Evolutionary conservation across 805 yeast species (phyloP).

Genomic region (Candida pini): DNA sequence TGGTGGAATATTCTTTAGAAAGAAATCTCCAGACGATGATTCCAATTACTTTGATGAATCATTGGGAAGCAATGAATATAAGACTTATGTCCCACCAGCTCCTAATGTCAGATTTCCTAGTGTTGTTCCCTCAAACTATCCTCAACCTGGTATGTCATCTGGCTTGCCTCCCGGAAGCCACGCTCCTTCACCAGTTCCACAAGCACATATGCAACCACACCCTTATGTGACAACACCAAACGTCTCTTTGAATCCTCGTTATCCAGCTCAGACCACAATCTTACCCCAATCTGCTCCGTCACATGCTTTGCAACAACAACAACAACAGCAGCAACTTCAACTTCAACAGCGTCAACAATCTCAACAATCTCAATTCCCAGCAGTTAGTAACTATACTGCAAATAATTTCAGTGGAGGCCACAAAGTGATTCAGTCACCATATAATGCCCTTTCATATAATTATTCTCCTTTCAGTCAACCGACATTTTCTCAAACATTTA

Average conservation of each 20-base stretch:
- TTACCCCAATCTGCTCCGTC: conserved; percentile 5
- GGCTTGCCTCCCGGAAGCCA: too few relatives aligned
- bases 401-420: conserved; percentile 17
- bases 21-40: conserved; percentile 74
- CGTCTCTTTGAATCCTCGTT: conserved; percentile 1
- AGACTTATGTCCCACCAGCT: conserved; percentile 28
- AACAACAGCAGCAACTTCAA: conserved; percentile 1
- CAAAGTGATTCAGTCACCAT: conserved; percentile 28
- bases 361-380: conserved; percentile 5
- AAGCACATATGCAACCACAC: conserved; percentile 9
- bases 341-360: neutral
- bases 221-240: conserved; percentile 3
- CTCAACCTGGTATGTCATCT: conserved; percentile 12
- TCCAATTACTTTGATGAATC: conserved; percentile 47
- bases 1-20: conserved; percentile 83
- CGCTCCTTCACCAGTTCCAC: neutral
- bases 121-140: conserved; percentile 9
- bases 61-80: conserved; percentile 21
- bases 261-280: conserved; percentile 3
- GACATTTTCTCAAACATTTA: conserved; percentile 29
- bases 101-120: conserved; percentile 22
- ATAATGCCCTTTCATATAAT: conserved; percentile 24
- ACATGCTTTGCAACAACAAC: conserved; percentile 1
- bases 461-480: conserved; percentile 27
- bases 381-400: conserved; percentile 4